Base-by-base conservation (phyloP, 805 yeast species). In the Starmerella asiatica region DNA sequence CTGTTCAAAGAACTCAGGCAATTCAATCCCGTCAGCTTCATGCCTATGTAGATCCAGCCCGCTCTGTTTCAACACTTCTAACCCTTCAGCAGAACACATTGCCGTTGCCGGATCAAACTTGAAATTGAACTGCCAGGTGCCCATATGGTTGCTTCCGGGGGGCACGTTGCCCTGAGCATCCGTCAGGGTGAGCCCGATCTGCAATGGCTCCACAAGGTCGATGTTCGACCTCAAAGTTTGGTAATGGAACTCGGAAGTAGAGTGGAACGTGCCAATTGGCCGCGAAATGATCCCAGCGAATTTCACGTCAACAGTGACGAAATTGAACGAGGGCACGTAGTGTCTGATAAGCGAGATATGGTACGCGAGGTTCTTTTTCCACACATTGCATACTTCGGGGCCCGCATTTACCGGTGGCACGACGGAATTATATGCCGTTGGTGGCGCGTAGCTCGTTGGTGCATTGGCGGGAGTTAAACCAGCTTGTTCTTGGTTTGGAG, bases 111-210 rank as follows among this genome's bases (percentile, higher is more conserved):
- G 62, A 58, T 81, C 86, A 59, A 85, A 91, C 49, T 70, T 67
- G 64, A 91, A 85, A 59, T 91, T 91, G 64, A 91, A 86, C 58
- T 88, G 96, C 95, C 96, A 91, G n/a, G 95, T 83, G 3, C 79
- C 72, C 26, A 77, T 71, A 18, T 69, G 68, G 47, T 65, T 65
- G 11, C 41, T 43, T 21, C 51, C 52, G 48, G 75, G 79, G 2
- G 86, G 86, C 42, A 73, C 74, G 43, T 71, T 73, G 12, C 88
- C 91, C 39, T 67, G 67, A 32, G 67, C 65, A 56, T 80, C 91
- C 40, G 82, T 67, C 19, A 84, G 59, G 0, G 93, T 76, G 31
- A 84, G 65, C 20, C 93, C 93, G 39, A 91, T 70, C 60, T 91
- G 98, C 40, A 91, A 77, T 42, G 91, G 73, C 51, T 79, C 77